Base-by-base conservation (phyloP, 306 rosid genomes). In the Vigna hirtella region DNA sequence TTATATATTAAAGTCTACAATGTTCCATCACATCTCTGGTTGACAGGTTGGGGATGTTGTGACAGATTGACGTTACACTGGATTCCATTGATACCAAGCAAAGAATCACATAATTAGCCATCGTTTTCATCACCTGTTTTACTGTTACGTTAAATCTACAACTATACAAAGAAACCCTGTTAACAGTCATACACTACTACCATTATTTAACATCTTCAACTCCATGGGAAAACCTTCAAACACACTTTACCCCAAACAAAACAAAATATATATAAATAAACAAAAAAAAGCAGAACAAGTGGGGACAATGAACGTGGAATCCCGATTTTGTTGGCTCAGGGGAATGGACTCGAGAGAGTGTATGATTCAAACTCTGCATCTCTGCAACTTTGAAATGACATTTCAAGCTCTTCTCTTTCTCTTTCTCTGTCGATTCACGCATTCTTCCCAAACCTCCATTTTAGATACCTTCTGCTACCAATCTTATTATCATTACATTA, bases 321-420 rank as follows among this genome's bases (percentile, higher is more conserved):
- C 82, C 83, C 74, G 66, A 48, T 68, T 80, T 70, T 79, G 78
- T 72, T 83, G 89, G 72, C 50, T 72, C 62, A 74, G 73, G 57
- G 74, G 43, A 66, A 52, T 15, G 53, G 45, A 78, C n/a, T 11
- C 2, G 69, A 62, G 66, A 50, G 45, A 50, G 30, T 58, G 61
- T 72, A 84, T 88, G 66, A 83, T 83, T 77, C 72, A 82, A 50
- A 34, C 84, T 78, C 89, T 83, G 87, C 64, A 59, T 78, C 10
- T 74, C 13, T 83, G 71, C 72, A 79, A 82, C 87, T 83, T 72
- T 89, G 97, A 91, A 13, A 86, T 89, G 92, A 91, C 94, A 85
- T 85, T 36, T 91, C 92, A 75, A 43, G 47, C 58, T 67, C 14
- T 74, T 70, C 81, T 78, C 61, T 4, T 58, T 3, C 58, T 61